phyloP scores from a whole-genome alignment of 2,329 filamentous ascomycete species.

The Fusarium liriodendri region DNA sequence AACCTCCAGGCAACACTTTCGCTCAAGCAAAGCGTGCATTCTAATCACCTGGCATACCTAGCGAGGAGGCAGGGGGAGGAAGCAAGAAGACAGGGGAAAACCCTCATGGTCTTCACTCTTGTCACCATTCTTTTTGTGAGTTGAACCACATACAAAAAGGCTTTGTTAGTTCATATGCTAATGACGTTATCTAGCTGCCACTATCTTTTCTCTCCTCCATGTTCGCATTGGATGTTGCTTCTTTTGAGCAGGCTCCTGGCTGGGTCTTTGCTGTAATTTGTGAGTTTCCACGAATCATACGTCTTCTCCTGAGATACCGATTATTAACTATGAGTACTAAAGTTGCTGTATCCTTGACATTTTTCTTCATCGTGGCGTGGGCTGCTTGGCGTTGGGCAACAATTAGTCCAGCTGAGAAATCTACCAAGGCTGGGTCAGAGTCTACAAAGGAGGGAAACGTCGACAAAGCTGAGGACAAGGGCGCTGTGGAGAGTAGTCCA shows the following conservation, averaged over 20 bases:
- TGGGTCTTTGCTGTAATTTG: conserved; percentile 24
- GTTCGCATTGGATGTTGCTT: conserved; percentile 24
- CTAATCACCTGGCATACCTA: neutral
- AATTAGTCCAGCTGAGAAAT: neutral
- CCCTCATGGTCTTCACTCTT: neutral
- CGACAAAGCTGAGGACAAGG: neutral
- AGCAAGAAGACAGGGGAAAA: neutral
- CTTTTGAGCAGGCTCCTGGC: conserved; percentile 20
- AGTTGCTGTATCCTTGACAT: neutral
- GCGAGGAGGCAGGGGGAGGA: neutral
- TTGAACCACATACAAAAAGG: neutral
- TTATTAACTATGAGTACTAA: neutral
- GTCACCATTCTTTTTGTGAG: neutral
- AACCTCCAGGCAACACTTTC: neutral
- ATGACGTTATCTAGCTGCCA: neutral
- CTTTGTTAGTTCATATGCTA: neutral
- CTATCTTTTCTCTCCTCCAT: neutral
- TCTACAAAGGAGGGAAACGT: neutral
- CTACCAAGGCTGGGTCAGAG: fast-evolving
- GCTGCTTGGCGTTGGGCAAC: neutral
- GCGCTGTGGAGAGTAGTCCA: no score
- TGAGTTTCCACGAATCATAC: neutral
- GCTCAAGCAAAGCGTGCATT: neutral
- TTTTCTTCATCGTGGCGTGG: neutral
- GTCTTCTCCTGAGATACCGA: neutral